phyloP scores from a whole-genome alignment of 2,329 filamentous ascomycete genomes.

The Phoma sp. region DNA sequence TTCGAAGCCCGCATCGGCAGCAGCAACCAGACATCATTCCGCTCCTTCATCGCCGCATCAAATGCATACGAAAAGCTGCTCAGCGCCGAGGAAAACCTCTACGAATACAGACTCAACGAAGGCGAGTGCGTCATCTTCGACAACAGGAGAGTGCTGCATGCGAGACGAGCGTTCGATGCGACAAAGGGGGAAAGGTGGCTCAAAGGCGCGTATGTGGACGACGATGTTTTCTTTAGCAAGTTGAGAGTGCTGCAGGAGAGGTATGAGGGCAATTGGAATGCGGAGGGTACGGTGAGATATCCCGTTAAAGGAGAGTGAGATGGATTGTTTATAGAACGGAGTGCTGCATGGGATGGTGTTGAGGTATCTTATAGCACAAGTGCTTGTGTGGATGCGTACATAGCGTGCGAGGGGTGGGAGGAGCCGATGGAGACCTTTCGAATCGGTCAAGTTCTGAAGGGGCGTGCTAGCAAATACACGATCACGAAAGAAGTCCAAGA shows the following conservation, averaged over 20 bases:
- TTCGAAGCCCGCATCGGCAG: slow-evolving; percentile 50
- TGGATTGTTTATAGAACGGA: background rate
- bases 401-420: background rate
- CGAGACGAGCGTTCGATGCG: slow-evolving; percentile 75
- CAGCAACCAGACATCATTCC: slow-evolving; percentile 34
- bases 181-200: slow-evolving; percentile 76
- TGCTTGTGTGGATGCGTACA: background rate
- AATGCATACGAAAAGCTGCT: slow-evolving; percentile 65
- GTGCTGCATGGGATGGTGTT: slow-evolving; percentile 10
- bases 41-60: slow-evolving; percentile 52
- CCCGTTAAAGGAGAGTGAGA: slow-evolving; percentile 8
- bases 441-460: slow-evolving; percentile 25
- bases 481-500: slow-evolving; percentile 26
- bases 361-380: background rate
- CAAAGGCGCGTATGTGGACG: slow-evolving; percentile 81
- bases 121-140: slow-evolving; percentile 95
- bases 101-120: slow-evolving; percentile 74
- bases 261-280: slow-evolving; percentile 40
- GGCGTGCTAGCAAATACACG: slow-evolving; percentile 18
- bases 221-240: slow-evolving; percentile 64
- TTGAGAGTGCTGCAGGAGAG: slow-evolving; percentile 53
- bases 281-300: slow-evolving; percentile 42
- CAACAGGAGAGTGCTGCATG: slow-evolving; percentile 85
- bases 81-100: slow-evolving; percentile 64
- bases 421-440: slow-evolving; percentile 6